Percentiles rank a stretch among this genome's conserved stretches.
Conservation (phyloP, 176 grass and related monocot genomes). For the Hyparrhenia diplandra region DNA sequence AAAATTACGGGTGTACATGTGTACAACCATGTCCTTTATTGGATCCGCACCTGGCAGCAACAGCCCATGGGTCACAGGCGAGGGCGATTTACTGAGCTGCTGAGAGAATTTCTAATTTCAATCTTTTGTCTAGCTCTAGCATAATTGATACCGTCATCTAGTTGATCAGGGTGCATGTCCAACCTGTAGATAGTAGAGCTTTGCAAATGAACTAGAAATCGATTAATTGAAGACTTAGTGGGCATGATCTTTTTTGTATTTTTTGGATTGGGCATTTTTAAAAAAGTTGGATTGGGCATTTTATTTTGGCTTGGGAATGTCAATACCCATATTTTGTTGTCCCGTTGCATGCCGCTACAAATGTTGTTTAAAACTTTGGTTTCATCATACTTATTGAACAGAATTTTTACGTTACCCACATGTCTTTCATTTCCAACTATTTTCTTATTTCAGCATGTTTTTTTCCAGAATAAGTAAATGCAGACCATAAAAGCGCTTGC, state of each 20-base stretch:
- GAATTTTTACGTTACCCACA: neutral
- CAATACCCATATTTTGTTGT: neutral
- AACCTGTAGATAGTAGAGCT: neutral
- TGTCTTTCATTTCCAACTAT: neutral
- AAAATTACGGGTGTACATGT: neutral
- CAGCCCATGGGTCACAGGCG: neutral
- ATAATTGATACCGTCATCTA: neutral
- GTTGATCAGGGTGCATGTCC: neutral
- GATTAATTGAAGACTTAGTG: neutral
- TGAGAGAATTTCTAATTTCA: neutral
- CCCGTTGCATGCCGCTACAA: neutral
- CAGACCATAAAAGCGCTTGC: conserved; percentile 61
- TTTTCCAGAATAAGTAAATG: conserved; percentile 40
- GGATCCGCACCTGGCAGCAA: neutral
- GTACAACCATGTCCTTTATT: neutral
- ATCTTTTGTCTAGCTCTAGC: neutral
- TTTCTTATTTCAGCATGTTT: conserved; percentile 13
- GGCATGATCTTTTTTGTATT: neutral
- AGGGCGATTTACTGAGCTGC: neutral
- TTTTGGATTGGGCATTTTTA: neutral
- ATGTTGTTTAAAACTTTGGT: neutral
- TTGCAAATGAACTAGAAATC: neutral
- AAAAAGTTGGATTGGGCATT: neutral
- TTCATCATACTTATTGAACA: neutral
- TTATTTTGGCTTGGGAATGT: neutral